Evolutionary conservation across 2,329 filamentous ascomycete genomes (phyloP), one percentile per base, ranked within the genome.

Genomic region (Aphanocladium album): DNA sequence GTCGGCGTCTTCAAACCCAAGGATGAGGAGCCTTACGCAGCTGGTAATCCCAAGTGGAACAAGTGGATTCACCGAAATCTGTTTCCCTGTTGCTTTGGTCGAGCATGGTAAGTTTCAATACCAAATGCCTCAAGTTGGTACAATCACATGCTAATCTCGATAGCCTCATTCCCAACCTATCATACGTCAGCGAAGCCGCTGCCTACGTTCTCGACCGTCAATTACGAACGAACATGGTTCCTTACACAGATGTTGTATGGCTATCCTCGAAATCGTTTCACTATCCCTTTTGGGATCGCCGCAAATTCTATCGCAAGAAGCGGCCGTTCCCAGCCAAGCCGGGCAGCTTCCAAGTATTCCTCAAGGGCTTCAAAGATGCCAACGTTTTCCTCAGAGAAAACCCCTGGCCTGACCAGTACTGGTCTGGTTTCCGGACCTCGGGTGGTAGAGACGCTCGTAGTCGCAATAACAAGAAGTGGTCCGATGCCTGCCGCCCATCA

Each of bases 51-150:
- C 6, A 99, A 99, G 74, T 98, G 93, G 93, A 98, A 96, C 68
- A 99, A 99, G 76, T 99, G 95, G 95, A 93, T 99, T 78, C 95
- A 99, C 74, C 84, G 95, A 65, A 99, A 99, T 73, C 73, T 99
- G 65, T 98, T 99, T 68, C 95, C 95, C 9, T 99, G 96, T 77
- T 97, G 91, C 75, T 99, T 99, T 69, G 95, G 95, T 19, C 83
- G 95, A 69, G 93, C 93, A 50, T 98, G 92, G 83, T 86, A 73
- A 57, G 80, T 72, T 37, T 5, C n/a, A 59, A n/a, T 30, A n/a
- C 66, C 21, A 27, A 27, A 33, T n/a, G 50, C 21, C 14, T 35
- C 6, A 37, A 37, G 5, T 30, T 14, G 5, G 35, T n/a, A 49
- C 23, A 23, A 5, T 41, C 58, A 56, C 66, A 69, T 60, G 61